Base-by-base conservation (phyloP, 345 rosid genomes). In the Eucalyptus polyanthemos region DNA sequence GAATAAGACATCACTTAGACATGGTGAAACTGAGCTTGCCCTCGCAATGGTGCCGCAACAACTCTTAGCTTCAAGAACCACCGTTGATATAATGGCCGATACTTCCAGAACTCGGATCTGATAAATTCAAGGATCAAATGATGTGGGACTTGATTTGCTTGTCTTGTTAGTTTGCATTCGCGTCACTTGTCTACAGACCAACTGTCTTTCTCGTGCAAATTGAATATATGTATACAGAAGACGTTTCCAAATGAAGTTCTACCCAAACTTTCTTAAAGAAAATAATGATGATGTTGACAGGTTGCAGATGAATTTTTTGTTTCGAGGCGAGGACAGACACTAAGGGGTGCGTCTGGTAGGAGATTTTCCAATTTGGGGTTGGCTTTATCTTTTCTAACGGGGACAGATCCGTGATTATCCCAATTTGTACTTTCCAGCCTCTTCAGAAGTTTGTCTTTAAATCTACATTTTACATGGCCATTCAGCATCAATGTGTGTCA, bases 291-390 rank as follows among this genome's bases (percentile, higher is more conserved):
- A 49, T 88, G 85, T 86, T 42, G 27, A 88, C 92, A 93, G 97
- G 97, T 94, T 69, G 96, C 89, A 16, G 96, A 94, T 91, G 96
- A 95, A 93, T 94, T 93, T 83, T 94, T 94, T 86, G 91, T 94
- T 67, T 92, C 92, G 93, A 93, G 96, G 90, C 86, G 95, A 24
- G 62, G 62, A 91, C 89, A 50, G 97, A 95, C 1, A 60, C 69
- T 0, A 2, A 60, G 69, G 67, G 34, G 69, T 60, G n/a, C 4
- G 31, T 60, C 12, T 58, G 47, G n/a, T 29, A 21, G 44, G 76
- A 69, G 3, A 50, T 27, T 72, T 25, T 45, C 42, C 45, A 16
- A n/a, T 49, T 53, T 62, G n/a, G 25, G 19, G 88, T 15, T 53
- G 76, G 45, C 45, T 72, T 3, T 19, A 37, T 72, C 83, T 16